Percentiles rank a stretch among this genome's conserved stretches.
These are phyloP conservation scores for Colletotrichum musicola DNA, from an alignment of 2,329 filamentous ascomycete genomes.

Conservation along the genomic window DNA sequence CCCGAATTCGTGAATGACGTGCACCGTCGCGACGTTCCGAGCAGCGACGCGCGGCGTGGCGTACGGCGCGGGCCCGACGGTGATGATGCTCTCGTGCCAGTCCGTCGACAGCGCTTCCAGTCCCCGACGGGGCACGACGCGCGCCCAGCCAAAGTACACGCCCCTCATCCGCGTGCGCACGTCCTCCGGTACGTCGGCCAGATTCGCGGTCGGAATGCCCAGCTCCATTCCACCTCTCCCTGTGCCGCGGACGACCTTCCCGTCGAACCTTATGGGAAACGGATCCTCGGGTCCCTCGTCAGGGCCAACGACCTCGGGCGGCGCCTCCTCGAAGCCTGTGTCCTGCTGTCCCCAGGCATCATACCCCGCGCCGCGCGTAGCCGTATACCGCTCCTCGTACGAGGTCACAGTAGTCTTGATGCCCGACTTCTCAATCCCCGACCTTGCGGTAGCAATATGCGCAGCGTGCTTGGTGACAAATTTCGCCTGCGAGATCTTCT, in stretches of 20 bases:
- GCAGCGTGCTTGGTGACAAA: conserved; percentile 19
- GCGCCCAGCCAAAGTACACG: conserved; percentile 75
- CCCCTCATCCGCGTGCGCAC: conserved; percentile 68
- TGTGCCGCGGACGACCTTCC: conserved; percentile 60
- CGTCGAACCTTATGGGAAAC: conserved; percentile 66
- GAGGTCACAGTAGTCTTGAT: conserved; percentile 48
- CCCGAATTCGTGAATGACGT: conserved; percentile 66
- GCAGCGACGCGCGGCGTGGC: conserved; percentile 59
- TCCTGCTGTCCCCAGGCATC: conserved; percentile 47
- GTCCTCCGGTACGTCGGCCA: conserved; percentile 64
- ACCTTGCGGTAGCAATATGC: conserved; percentile 41
- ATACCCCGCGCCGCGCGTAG: conserved; percentile 50
- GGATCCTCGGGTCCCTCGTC: conserved; percentile 65
- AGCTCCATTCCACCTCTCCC: conserved; percentile 54
- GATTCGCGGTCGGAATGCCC: conserved; percentile 66
- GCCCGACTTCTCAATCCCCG: conserved; percentile 45
- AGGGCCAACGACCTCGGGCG: conserved; percentile 56
- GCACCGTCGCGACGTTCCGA: conserved; percentile 64
- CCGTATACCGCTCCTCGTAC: conserved; percentile 53
- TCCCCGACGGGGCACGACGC: conserved; percentile 53
- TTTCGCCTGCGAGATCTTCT: conserved; percentile 44
- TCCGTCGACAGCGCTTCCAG: conserved; percentile 51
- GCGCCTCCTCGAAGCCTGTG: conserved; percentile 46
- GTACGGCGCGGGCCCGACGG: conserved; percentile 64
- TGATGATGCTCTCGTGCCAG: conserved; percentile 73